Conservation (phyloP, 1,284 basidiomycete species). For the Ceratorhiza oryzae-sativae region DNA sequence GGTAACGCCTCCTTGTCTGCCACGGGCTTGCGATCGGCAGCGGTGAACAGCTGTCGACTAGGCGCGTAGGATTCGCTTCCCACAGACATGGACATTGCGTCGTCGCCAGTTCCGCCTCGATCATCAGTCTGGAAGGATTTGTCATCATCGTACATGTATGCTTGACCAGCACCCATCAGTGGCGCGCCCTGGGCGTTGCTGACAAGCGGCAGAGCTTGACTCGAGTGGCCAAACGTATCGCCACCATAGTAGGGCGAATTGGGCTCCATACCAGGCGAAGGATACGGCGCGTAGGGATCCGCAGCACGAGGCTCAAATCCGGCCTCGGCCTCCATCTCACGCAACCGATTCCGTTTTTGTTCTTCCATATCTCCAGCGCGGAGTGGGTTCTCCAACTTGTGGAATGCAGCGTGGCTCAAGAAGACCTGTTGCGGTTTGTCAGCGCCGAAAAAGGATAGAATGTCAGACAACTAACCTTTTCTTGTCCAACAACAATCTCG, state of each 20-base stretch:
- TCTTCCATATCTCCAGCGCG: slow-evolving; percentile 85
- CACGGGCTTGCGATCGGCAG: slow-evolving; percentile 73
- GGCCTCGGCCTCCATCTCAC: slow-evolving; percentile 76
- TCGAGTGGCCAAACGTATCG: slow-evolving; percentile 63
- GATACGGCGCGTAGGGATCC: slow-evolving; percentile 83
- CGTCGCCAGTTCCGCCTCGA: slow-evolving; percentile 79
- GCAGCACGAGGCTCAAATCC: slow-evolving; percentile 71
- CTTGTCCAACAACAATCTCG: slow-evolving; percentile 81
- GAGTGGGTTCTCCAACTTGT: slow-evolving; percentile 86
- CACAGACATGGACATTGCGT: slow-evolving; percentile 72
- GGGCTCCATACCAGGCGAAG: slow-evolving; percentile 53
- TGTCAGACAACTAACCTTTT: slow-evolving; percentile 64
- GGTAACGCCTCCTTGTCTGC: slow-evolving; percentile 81
- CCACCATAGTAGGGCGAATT: slow-evolving; percentile 59
- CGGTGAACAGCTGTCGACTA: slow-evolving; percentile 93
- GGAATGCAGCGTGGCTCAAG: slow-evolving; percentile 87
- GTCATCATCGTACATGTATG: slow-evolving; percentile 70
- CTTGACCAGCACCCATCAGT: slow-evolving; percentile 57
- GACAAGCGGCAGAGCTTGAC: slow-evolving; percentile 75
- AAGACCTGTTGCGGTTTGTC: slow-evolving; percentile 70
- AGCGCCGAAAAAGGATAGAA: slow-evolving; percentile 15
- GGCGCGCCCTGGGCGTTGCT: slow-evolving; percentile 72
- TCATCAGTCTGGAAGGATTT: slow-evolving; percentile 78
- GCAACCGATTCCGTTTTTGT: slow-evolving; percentile 74
- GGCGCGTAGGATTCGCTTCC: slow-evolving; percentile 93